These are phyloP conservation scores for Diaporthe nobilis DNA, from an alignment of 2,329 filamentous ascomycete species.

Conservation along the genomic window DNA sequence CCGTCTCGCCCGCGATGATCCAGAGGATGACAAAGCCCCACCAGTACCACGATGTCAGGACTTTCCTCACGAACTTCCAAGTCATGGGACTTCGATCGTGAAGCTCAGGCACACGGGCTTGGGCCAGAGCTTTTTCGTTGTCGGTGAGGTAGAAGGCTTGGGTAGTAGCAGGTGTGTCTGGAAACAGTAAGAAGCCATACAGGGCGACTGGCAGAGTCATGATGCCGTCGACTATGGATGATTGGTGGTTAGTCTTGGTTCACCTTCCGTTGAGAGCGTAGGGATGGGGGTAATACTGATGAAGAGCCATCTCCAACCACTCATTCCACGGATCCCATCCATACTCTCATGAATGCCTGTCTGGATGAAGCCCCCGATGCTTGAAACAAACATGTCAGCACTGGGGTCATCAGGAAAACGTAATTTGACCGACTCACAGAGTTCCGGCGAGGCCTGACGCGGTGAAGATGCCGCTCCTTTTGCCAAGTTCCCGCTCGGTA, in stretches of 20 bases:
- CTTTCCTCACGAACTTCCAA: slow-evolving; percentile 65
- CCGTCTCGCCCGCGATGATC: slow-evolving; percentile 79
- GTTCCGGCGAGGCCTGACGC: slow-evolving; percentile 71
- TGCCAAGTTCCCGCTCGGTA: slow-evolving; percentile 71
- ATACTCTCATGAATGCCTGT: slow-evolving; percentile 63
- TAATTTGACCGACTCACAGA: slow-evolving; percentile 56
- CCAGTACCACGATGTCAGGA: slow-evolving; percentile 74
- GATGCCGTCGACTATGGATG: slow-evolving; percentile 61
- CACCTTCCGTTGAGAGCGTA: background rate
- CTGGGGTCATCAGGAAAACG: background rate
- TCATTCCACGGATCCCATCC: slow-evolving; percentile 63
- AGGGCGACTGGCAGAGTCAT: slow-evolving; percentile 70
- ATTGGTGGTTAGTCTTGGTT: background rate
- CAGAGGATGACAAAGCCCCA: slow-evolving; percentile 77
- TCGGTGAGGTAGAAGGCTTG: slow-evolving; percentile 63
- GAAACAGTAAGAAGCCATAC: slow-evolving; percentile 68
- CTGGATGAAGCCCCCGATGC: slow-evolving; percentile 72
- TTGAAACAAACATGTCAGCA: background rate
- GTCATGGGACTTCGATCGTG: slow-evolving; percentile 61
- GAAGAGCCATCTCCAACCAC: slow-evolving; percentile 62
- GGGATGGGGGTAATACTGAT: background rate
- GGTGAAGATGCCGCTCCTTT: slow-evolving; percentile 73
- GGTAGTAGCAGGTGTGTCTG: slow-evolving; percentile 65
- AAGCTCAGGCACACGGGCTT: slow-evolving; percentile 56
- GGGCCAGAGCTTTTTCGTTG: slow-evolving; percentile 53